phyloP scores from a whole-genome alignment of 768 basidiomycete species.

The Royoungia palumana region DNA sequence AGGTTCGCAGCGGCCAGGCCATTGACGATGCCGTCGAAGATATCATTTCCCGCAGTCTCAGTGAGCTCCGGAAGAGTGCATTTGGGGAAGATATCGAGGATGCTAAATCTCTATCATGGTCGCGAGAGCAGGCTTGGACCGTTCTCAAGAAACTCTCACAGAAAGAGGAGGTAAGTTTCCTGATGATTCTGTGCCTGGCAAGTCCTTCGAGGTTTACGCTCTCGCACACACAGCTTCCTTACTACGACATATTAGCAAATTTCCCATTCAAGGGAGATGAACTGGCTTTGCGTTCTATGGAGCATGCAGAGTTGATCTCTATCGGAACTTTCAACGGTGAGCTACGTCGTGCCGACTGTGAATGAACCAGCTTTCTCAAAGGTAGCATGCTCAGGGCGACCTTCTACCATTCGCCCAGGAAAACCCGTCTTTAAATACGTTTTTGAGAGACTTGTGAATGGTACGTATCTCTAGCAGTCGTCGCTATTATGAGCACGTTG shows the following conservation, averaged over 20 bases:
- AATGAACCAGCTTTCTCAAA: background rate
- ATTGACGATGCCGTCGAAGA: constrained; percentile 87
- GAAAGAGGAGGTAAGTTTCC: constrained; percentile 50
- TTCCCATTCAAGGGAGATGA: constrained; percentile 95
- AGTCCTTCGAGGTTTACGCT: constrained; percentile 1
- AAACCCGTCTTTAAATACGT: constrained; percentile 87
- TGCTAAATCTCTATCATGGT: constrained; percentile 79
- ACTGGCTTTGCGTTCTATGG: constrained; percentile 73
- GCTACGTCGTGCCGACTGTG: constrained; percentile 1
- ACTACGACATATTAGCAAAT: constrained; percentile 76
- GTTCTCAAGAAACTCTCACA: constrained; percentile 72
- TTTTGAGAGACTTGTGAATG: constrained; percentile 77
- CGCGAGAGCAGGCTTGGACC: constrained; percentile 83
- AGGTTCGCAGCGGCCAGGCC: constrained; percentile 68
- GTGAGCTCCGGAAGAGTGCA: constrained; percentile 83
- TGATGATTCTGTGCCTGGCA: constrained; percentile 23
- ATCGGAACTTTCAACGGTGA: constrained; percentile 74
- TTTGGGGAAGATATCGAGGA: constrained; percentile 94
- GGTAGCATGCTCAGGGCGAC: constrained; percentile 56
- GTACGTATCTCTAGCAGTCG: constrained; percentile 36
- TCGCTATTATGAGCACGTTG: no score
- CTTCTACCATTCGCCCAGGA: constrained; percentile 81
- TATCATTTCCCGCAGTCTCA: constrained; percentile 73
- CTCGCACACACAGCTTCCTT: constrained; percentile 55
- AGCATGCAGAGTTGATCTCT: constrained; percentile 83